Base-by-base conservation (phyloP, 2,329 filamentous ascomycete genomes). In the Lecanicillium sp. region DNA sequence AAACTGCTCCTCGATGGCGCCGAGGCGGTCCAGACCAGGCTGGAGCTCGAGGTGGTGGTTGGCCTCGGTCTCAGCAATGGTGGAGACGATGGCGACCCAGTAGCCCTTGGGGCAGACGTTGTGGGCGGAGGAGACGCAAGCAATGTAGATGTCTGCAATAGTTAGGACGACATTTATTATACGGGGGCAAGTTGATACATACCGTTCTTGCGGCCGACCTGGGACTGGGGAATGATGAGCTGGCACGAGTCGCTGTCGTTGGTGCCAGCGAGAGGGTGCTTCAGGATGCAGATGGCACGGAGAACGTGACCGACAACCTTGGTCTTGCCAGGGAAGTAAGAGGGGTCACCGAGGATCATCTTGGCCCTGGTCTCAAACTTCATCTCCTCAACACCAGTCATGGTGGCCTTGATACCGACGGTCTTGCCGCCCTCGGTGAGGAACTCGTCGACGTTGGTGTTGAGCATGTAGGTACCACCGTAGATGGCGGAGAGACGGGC, bases 81-180 rank as follows among this genome's bases (percentile, higher is more conserved):
- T 98, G 40, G 90, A 95, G 56, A 98, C 91, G 52, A 97, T 98
- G 60, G 93, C 93, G 59, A 98, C 89, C 77, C 94, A 98, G 81
- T 96, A 97, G 52, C 91, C 91, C 79, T 95, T 95, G 61, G 94
- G 93, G 74, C 91, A 97, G 59, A 98, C 94, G 61, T 95, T 97
- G 75, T 98, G 94, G 30, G 90, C 88, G 32, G 88, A 89, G 1
- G 90, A 96, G 51, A 98, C 90, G 66, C 93, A 87, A 49, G 93
- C 91, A 63, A 98, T 85, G 77, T 98, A 98, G 63, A 98, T 90
- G 64, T 97, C 89, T 93, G 12, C 5, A 10, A 7, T 19, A 19
- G 33, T 60, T 44, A 59, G 51, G 14, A 29, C 12, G 6, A 5
- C 12, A 3, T 12, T 12, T 20, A 14, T 2, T 14, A 1, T 2